phyloP scores from a whole-genome alignment of 2,329 filamentous ascomycete genomes.

The Sarocladium kiliense region DNA sequence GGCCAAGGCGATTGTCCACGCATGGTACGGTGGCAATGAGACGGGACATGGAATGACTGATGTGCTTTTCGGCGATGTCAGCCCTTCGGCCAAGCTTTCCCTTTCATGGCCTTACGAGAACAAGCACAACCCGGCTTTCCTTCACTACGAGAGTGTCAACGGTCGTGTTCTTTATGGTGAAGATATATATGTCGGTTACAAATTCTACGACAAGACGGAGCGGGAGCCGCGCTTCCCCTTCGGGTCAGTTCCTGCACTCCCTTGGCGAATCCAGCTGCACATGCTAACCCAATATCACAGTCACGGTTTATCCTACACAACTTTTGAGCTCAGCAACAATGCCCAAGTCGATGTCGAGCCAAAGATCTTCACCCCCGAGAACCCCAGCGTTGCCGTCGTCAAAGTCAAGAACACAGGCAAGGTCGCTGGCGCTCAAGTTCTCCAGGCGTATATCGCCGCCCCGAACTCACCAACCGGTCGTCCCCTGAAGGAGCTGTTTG shows the following conservation, averaged over 20 bases:
- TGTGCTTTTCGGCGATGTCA: conserved; percentile 59
- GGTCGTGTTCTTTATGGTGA: conserved; percentile 65
- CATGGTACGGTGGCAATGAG: conserved; percentile 49
- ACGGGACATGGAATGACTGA: conserved; percentile 61
- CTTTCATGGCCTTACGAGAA: conserved; percentile 15
- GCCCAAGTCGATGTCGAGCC: conserved; percentile 9
- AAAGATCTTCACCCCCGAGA: conserved; percentile 5
- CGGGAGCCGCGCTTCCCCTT: conserved; percentile 57
- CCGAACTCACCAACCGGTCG: conserved; percentile 13
- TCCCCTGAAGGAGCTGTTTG: conserved; percentile 51
- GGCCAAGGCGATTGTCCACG: conserved; percentile 49
- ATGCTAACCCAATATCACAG: neutral
- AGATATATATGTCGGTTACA: conserved; percentile 68
- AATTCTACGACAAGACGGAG: conserved; percentile 54
- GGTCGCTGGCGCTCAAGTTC: conserved; percentile 13
- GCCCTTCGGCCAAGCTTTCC: conserved; percentile 31
- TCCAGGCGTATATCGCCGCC: conserved; percentile 12
- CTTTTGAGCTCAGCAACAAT: conserved; percentile 45
- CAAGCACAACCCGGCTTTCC: conserved; percentile 64
- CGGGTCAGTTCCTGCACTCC: conserved; percentile 28
- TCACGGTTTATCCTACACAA: conserved; percentile 66
- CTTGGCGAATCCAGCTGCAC: neutral
- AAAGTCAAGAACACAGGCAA: conserved; percentile 12
- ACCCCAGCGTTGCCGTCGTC: conserved; percentile 4
- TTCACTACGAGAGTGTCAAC: conserved; percentile 61